A percentile compares a stretch with the other conserved stretches of the same genome.
Evolutionary conservation across 805 yeast species (phyloP).

Genomic region (Lachancea waltii): DNA sequence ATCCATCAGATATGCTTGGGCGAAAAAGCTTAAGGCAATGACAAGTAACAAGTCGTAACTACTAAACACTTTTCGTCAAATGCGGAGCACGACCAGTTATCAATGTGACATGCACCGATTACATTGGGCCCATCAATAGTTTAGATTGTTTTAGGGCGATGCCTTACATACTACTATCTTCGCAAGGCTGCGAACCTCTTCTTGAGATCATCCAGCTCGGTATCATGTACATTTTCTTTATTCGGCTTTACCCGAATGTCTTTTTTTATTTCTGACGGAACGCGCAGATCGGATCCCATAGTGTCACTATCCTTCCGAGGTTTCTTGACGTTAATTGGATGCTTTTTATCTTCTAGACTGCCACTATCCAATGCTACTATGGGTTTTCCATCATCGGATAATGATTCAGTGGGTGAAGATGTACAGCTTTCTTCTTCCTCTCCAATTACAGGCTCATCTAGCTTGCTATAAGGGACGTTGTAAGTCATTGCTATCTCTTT

Average conservation of each 20-base stretch:
- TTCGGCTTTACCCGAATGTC: slow-evolving; percentile 29
- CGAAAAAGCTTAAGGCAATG: slow-evolving; percentile 46
- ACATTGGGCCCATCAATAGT: not conserved
- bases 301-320: slow-evolving; percentile 40
- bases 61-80: no score
- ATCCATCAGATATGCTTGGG: slow-evolving; percentile 67
- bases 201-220: slow-evolving; percentile 58
- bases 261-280: slow-evolving; percentile 37
- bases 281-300: slow-evolving; percentile 33
- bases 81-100: no score
- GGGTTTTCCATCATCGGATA: slow-evolving; percentile 28
- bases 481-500: slow-evolving; percentile 78
- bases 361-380: slow-evolving; percentile 34
- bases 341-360: slow-evolving; percentile 23
- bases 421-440: slow-evolving; percentile 1
- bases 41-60: slow-evolving; percentile 8
- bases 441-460: slow-evolving; percentile 24
- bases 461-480: slow-evolving; percentile 62
- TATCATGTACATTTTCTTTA: slow-evolving; percentile 21
- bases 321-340: slow-evolving; percentile 39
- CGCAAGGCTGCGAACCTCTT: slow-evolving; percentile 77
- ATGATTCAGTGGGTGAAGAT: slow-evolving; percentile 3
- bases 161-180: slow-evolving; percentile 21
- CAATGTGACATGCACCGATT: no score
- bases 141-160: not conserved